A percentile compares a stretch with the other conserved stretches of the same genome.
Evolutionary conservation across 2,329 filamentous ascomycete species (phyloP).

Genomic region (Exophiala sp.): DNA sequence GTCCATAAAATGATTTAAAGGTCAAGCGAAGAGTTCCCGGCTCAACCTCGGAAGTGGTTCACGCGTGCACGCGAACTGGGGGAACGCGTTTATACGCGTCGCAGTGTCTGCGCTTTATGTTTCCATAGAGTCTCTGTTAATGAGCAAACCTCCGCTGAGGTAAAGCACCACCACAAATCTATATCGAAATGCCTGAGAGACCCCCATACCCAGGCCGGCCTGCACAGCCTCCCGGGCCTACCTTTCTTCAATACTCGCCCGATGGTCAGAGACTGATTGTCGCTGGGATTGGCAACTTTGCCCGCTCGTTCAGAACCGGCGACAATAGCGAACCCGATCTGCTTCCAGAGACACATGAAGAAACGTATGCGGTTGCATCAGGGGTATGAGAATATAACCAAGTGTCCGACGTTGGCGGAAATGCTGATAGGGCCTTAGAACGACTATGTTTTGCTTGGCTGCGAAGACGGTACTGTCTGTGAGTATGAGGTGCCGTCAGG

Average conservation of each 20-base stretch:
- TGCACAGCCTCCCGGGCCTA: constrained; percentile 70
- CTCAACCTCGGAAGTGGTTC: not conserved
- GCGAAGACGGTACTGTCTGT: constrained; percentile 93
- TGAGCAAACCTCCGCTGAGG: too few relatives aligned
- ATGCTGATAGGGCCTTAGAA: constrained; percentile 44
- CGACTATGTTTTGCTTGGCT: constrained; percentile 79
- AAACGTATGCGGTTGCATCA: constrained; percentile 72
- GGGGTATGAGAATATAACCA: constrained; percentile 29
- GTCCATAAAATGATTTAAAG: not conserved
- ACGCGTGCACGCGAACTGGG: not conserved
- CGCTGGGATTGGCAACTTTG: constrained; percentile 86
- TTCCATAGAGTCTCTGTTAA: not conserved
- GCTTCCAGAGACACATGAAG: constrained; percentile 84
- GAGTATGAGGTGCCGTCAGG: constrained; percentile 71
- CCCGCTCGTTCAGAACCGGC: constrained; percentile 85
- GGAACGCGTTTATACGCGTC: not conserved
- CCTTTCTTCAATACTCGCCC: constrained; percentile 82
- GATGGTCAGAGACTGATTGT: constrained; percentile 83
- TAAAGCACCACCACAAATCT: not conserved
- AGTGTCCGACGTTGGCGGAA: not conserved
- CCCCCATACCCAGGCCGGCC: constrained; percentile 25
- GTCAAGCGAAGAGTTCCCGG: not conserved
- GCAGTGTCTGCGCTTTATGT: not conserved
- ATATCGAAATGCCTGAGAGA: constrained; percentile 25
- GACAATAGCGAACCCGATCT: constrained; percentile 88